Evolutionary conservation across 2,329 filamentous ascomycete genomes (phyloP).

Genomic region (Colletotrichum costaricense): DNA sequence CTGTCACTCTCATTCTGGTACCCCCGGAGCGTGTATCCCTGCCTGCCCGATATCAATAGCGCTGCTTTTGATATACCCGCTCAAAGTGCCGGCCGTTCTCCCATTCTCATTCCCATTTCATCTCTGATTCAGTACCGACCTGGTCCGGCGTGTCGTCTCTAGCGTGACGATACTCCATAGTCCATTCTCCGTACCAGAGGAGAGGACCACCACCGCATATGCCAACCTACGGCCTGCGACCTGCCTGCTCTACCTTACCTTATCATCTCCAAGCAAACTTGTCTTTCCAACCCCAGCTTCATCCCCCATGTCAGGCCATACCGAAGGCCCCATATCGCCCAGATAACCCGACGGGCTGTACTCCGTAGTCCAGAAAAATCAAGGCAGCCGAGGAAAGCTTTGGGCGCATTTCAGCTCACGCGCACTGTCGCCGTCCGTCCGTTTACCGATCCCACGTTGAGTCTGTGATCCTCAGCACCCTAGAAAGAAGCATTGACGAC

Average conservation of each 20-base stretch:
- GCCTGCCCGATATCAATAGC: conserved; percentile 26
- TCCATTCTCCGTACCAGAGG: not conserved
- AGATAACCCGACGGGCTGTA: conserved; percentile 18
- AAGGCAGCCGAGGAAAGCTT: conserved; percentile 11
- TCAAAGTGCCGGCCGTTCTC: conserved; percentile 28
- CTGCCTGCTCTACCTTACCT: conserved; percentile 14
- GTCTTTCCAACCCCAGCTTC: not conserved
- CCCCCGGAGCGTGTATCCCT: conserved; percentile 19
- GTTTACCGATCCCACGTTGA: conserved; percentile 26
- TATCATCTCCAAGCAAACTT: conserved; percentile 4
- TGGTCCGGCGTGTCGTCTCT: conserved; percentile 10
- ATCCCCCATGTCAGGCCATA: conserved; percentile 8
- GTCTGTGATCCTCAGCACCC: conserved; percentile 30
- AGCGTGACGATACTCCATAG: conserved; percentile 9
- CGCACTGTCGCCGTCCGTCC: conserved; percentile 24
- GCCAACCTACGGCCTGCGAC: not conserved
- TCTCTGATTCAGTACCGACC: not conserved
- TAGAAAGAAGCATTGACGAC: conserved; percentile 30
- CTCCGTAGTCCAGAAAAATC: conserved; percentile 10
- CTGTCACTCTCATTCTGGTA: conserved; percentile 15
- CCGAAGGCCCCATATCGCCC: conserved; percentile 15
- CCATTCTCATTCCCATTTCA: conserved; percentile 7
- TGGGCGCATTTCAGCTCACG: conserved; percentile 3
- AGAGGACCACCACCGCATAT: not conserved
- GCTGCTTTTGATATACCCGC: conserved; percentile 27